Percentiles rank a stretch among this genome's conserved stretches.
Evolutionary conservation across 2,329 filamentous ascomycete species (phyloP).

Genomic region (Drechslera avenae): DNA sequence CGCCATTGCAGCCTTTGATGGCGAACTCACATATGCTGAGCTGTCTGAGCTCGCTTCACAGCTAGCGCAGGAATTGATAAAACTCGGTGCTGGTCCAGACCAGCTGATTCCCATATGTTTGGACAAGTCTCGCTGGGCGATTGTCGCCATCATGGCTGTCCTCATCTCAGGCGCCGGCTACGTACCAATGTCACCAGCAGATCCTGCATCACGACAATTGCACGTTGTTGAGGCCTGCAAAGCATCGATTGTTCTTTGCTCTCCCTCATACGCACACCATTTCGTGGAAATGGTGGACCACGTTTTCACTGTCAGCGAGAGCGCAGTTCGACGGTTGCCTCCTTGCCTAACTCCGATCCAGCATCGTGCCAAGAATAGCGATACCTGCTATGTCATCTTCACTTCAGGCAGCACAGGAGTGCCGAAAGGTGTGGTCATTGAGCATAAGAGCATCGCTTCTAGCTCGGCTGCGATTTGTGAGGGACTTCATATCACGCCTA

Average conservation of each 20-base stretch:
- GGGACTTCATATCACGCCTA: conserved; percentile 32
- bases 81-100: conserved; percentile 42
- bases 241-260: conserved; percentile 36
- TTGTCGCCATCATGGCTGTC: conserved; percentile 46
- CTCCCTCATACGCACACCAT: conserved; percentile 26
- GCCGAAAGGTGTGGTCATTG: conserved; percentile 41
- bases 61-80: conserved; percentile 37
- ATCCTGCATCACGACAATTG: conserved; percentile 32
- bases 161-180: conserved; percentile 44
- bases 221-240: conserved; percentile 39
- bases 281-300: conserved; percentile 24
- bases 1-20: conserved; percentile 39
- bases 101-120: conserved; percentile 43
- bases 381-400: conserved; percentile 39
- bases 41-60: conserved; percentile 27
- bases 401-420: conserved; percentile 43
- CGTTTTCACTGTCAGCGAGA: conserved; percentile 27
- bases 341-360: conserved; percentile 7
- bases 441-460: conserved; percentile 36
- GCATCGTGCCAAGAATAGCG: conserved; percentile 23
- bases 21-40: conserved; percentile 38
- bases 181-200: conserved; percentile 37
- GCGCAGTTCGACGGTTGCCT: conserved; percentile 22
- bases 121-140: conserved; percentile 46
- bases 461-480: conserved; percentile 38